phyloP scores from a whole-genome alignment of 495 filamentous ascomycete species.

The Talaromyces thailandensis region DNA sequence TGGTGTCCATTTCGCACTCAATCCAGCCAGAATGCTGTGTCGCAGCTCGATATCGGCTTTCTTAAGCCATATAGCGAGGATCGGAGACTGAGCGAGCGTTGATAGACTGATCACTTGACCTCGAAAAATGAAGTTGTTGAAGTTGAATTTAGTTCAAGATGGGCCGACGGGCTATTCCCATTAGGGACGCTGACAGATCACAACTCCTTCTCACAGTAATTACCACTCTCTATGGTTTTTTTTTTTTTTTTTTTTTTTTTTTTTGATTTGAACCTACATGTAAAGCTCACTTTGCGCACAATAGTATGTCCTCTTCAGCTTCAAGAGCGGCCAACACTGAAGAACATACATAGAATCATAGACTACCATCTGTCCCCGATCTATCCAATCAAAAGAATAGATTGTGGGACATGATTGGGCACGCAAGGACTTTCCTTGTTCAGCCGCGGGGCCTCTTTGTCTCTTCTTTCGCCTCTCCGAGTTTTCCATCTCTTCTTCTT shows the following conservation, averaged over 20 bases:
- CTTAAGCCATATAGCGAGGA: not conserved
- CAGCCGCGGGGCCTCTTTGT: not conserved
- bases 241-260: no score
- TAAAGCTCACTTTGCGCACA: no score
- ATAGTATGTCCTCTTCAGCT: no score
- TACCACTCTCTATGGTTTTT: not conserved
- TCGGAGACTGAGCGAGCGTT: not conserved
- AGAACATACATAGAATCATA: no score
- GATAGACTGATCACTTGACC: not conserved
- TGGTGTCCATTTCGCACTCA: not conserved
- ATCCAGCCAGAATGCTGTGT: not conserved
- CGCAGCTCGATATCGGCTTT: not conserved
- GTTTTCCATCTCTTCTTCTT: not conserved
- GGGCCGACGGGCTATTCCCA: not conserved
- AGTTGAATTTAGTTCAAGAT: not conserved
- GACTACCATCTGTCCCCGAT: not conserved
- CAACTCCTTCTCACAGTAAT: not conserved
- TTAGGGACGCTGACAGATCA: not conserved
- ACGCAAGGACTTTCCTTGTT: conserved; percentile 2
- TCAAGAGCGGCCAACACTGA: no score
- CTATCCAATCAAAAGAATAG: not conserved
- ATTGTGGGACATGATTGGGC: not conserved
- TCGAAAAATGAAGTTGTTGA: not conserved
- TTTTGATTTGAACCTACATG: no score
- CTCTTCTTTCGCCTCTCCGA: not conserved